These are phyloP conservation scores for Astragalus glycyphyllos DNA, from an alignment of 306 rosid species.

Conservation along the genomic window DNA sequence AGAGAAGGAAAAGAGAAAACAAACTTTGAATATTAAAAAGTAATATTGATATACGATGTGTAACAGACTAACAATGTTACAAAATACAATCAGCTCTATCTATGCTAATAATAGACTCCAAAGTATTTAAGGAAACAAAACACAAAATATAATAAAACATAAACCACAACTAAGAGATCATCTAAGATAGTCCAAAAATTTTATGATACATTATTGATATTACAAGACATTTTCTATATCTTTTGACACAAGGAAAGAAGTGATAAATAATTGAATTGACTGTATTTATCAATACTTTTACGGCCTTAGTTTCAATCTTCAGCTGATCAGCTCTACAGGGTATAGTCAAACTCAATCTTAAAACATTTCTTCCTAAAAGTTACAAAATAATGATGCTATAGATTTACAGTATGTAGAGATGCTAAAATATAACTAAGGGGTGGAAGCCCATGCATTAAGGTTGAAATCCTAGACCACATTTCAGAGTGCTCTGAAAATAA, in stretches of 20 bases:
- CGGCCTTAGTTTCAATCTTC: no score
- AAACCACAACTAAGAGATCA: slow-evolving; percentile 3
- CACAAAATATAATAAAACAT: slow-evolving; percentile 10
- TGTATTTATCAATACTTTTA: no score
- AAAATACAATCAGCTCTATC: no score
- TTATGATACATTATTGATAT: neutral
- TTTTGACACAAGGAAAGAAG: slow-evolving; percentile 7
- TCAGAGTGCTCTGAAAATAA: slow-evolving; percentile 11
- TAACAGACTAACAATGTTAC: no score
- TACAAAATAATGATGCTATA: slow-evolving; percentile 13
- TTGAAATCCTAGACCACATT: slow-evolving; percentile 35
- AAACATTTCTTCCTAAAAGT: slow-evolving; percentile 23
- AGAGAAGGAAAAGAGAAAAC: slow-evolving; percentile 3
- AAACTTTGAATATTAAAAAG: neutral
- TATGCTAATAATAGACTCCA: neutral
- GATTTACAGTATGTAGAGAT: slow-evolving; percentile 3
- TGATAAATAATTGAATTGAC: slow-evolving; percentile 3
- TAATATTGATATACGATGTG: neutral
- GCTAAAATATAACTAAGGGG: neutral
- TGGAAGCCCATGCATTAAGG: neutral
- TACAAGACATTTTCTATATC: slow-evolving; percentile 1
- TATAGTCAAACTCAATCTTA: slow-evolving; percentile 7
- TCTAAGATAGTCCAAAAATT: slow-evolving; percentile 13
- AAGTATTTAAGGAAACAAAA: neutral
- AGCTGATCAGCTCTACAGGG: neutral